A percentile compares a stretch with the other conserved stretches of the same genome.
These are phyloP conservation scores for Pythium phragmiticola DNA, from an alignment of 352 stramenopile species.

Conservation along the genomic window DNA sequence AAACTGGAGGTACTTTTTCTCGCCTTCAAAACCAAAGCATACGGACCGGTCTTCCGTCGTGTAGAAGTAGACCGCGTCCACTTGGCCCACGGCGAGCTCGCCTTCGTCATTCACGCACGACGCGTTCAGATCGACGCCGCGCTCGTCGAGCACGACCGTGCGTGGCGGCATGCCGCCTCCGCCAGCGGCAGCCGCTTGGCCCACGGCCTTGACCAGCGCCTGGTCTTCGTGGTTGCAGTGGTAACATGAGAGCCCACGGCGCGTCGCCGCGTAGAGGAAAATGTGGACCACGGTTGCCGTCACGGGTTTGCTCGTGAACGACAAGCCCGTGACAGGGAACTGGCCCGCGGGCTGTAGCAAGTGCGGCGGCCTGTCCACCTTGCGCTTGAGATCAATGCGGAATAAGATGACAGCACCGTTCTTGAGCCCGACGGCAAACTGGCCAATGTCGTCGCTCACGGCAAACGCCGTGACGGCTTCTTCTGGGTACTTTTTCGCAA, in stretches of 20 bases:
- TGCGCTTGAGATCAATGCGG: slow-evolving; percentile 74
- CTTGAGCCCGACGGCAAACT: slow-evolving; percentile 78
- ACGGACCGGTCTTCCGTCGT: slow-evolving; percentile 83
- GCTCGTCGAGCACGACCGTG: slow-evolving; percentile 78
- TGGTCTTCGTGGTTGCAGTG: slow-evolving; percentile 83
- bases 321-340: slow-evolving; percentile 71
- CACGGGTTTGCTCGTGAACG: slow-evolving; percentile 80
- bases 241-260: slow-evolving; percentile 79
- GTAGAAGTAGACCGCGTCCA: slow-evolving; percentile 89
- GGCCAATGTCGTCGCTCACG: slow-evolving; percentile 79
- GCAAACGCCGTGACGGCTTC: slow-evolving; percentile 86
- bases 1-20: slow-evolving; percentile 85
- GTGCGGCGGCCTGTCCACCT: slow-evolving; percentile 62
- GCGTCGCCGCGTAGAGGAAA: slow-evolving; percentile 80
- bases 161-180: slow-evolving; percentile 58
- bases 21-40: slow-evolving; percentile 88
- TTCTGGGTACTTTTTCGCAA: slow-evolving; percentile 87
- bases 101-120: slow-evolving; percentile 84
- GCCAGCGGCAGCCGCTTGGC: slow-evolving; percentile 26
- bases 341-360: slow-evolving; percentile 79
- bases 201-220: slow-evolving; percentile 56
- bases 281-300: slow-evolving; percentile 60
- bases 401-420: slow-evolving; percentile 87
- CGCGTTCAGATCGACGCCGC: slow-evolving; percentile 78
- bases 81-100: slow-evolving; percentile 81